Percentiles rank a stretch among this genome's conserved stretches.
phyloP scores from a whole-genome alignment of 495 filamentous ascomycete genomes.

The Ramalina peruviana region DNA sequence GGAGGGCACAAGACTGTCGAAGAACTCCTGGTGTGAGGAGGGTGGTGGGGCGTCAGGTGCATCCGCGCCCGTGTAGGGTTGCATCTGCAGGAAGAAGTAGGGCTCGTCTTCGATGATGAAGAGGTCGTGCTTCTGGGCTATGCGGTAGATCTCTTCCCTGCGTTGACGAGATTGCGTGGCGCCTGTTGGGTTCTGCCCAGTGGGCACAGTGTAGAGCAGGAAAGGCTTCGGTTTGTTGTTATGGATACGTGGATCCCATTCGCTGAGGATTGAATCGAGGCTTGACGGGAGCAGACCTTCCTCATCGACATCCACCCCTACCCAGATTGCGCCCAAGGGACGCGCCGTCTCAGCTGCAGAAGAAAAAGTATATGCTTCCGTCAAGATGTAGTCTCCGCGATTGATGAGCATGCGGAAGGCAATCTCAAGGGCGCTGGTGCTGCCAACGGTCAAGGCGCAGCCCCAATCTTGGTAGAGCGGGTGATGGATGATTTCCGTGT shows the following conservation, averaged over 20 bases:
- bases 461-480: slow-evolving; percentile 80
- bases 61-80: slow-evolving; percentile 51
- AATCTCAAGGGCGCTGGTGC: slow-evolving; percentile 64
- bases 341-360: slow-evolving; percentile 67
- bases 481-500: slow-evolving; percentile 66
- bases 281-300: slow-evolving; percentile 56
- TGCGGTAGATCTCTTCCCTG: slow-evolving; percentile 54
- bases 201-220: slow-evolving; percentile 56
- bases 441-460: slow-evolving; percentile 60
- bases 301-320: slow-evolving; percentile 63
- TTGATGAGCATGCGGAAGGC: slow-evolving; percentile 64
- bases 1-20: slow-evolving; percentile 46
- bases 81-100: slow-evolving; percentile 96
- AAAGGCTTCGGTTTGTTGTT: slow-evolving; percentile 54
- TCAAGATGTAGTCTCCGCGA: slow-evolving; percentile 56
- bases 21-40: slow-evolving; percentile 42
- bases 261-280: slow-evolving; percentile 50
- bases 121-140: slow-evolving; percentile 70
- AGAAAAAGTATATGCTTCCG: slow-evolving; percentile 77
- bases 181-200: slow-evolving; percentile 88
- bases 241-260: slow-evolving; percentile 45
- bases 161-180: slow-evolving; percentile 58
- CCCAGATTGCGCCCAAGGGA: slow-evolving; percentile 60
- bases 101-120: slow-evolving; percentile 91
- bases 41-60: slow-evolving; percentile 37